These are phyloP conservation scores for Starmerella etchellsii DNA, from an alignment of 805 yeast genomes.

Conservation along the genomic window DNA sequence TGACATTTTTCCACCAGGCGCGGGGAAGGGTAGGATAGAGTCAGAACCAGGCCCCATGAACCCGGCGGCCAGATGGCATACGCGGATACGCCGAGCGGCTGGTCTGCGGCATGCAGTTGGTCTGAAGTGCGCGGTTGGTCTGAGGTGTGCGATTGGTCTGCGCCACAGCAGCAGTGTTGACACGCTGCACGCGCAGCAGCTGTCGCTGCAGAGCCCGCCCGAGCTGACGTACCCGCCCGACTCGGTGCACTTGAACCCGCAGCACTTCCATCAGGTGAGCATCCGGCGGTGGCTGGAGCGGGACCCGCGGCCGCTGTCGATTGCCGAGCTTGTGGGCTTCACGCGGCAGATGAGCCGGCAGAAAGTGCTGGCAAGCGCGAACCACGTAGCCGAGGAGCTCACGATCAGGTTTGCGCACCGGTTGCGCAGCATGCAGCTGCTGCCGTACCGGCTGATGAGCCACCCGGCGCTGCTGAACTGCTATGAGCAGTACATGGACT, in stretches of 20 bases:
- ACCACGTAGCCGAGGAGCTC: conserved; percentile 74
- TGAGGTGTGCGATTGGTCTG: no score
- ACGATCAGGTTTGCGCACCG: conserved; percentile 76
- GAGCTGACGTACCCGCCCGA: conserved; percentile 13
- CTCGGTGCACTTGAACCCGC: conserved; percentile 33
- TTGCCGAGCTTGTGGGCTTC: conserved; percentile 81
- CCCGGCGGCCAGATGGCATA: no score
- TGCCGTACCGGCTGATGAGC: conserved; percentile 74
- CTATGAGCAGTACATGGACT: conserved; percentile 77
- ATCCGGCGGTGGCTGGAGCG: conserved; percentile 49
- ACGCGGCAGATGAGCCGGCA: conserved; percentile 67
- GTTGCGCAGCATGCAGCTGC: conserved; percentile 59
- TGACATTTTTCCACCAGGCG: no score
- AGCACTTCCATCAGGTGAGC: conserved; percentile 78
- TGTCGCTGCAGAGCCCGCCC: conserved; percentile 8
- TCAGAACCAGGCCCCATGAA: no score
- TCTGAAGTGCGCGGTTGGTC: no score
- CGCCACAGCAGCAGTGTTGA: no score
- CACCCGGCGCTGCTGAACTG: conserved; percentile 79
- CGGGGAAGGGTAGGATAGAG: no score
- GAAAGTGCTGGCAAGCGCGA: conserved; percentile 71
- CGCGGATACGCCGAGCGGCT: no score
- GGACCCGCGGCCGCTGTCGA: conserved; percentile 76
- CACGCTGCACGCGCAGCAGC: not conserved
- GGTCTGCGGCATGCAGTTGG: no score